Base-by-base conservation (phyloP, 352 stramenopile species). In the Globisporangium echinulatum region DNA sequence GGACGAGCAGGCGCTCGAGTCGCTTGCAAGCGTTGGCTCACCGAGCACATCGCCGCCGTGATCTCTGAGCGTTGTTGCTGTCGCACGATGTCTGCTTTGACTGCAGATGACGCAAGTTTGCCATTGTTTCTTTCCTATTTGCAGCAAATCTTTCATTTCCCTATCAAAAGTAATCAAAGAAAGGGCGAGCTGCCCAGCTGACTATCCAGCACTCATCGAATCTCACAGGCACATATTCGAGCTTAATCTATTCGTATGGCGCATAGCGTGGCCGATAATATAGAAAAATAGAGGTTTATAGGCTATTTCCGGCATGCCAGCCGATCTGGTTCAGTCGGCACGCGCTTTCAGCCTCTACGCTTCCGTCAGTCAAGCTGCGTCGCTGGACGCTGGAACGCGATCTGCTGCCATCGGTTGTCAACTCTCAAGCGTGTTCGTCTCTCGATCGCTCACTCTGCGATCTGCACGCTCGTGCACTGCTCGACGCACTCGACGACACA, bases 291-390 rank as follows among this genome's bases (percentile, higher is more conserved):
- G 6, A 58, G 53, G 53, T 13, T 46, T 15, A 1, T 7, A 7
- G 17, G 52, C 44, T 58, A 52, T 59, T 64, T 64, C 19, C n/a
- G 39, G 15, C n/a, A 53, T 53, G 9, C 10, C 49, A 63, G 43
- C 40, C 43, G 25, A 54, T 52, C 36, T 14, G 15, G 47, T 53
- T 17, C 37, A 39, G 55, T 49, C 14, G 14, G 4, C 33, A 8
- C 44, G 44, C 50, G 59, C 44, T 44, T 56, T 15, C 15, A 46
- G 14, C 52, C 52, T 56, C 38, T 64, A 36, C 19, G 5, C 11
- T 59, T 54, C 52, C 47, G 15, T 52, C 46, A 13, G 44, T 48
- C 59, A 65, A 56, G 59, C 47, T 60, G 47, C 6, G 19, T 42
- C 49, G 6, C 49, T 14, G 38, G 19, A 43, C 47, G 59, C 46